Base-by-base conservation (phyloP, 1,139 yeast species). In the Scheffersomyces segobiensis region DNA sequence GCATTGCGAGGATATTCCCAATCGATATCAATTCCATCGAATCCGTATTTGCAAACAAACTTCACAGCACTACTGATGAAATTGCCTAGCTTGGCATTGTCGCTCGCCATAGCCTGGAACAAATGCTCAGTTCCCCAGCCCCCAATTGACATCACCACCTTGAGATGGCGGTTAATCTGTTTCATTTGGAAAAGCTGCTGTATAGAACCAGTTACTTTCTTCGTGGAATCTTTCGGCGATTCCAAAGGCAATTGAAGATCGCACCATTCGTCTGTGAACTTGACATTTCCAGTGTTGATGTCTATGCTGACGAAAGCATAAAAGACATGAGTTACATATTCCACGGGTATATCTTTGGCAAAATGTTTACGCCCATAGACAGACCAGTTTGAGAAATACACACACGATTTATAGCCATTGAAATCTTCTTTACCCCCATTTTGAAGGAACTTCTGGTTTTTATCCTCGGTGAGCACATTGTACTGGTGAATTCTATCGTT, bases 21-120 rank as follows among this genome's bases (percentile, higher is more conserved):
- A 73, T 95, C 99, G 47, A 95, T 75, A 71, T 95, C 99, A 55
- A 95, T 78, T 0, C 99, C 98, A 70, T 95, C 98, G 66, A 95
- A 87, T 0, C 91, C 89, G 67, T 86, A 82, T 55, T 79, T 74
- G 3, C 72, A 63, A 66, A 91, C 77, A 46, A 84, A 71, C 0
- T 73, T 72, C 1, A 83, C 78, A 0, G 87, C 77, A 1, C 88
- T 78, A 0, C 67, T 59, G 3, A 87, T 84, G 71, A 93, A 92
- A 0, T 55, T 70, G 1, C 69, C 68, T 7, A 87, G 61, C 56
- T 77, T 82, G 1, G 56, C 59, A 0, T 71, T 66, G 53, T 78
- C 75, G 1, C 69, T 64, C 5, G 84, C 79, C 7, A 88, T 80
- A 0, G 73, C 72, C 14, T 77, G 79, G 66, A 93, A 88, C 7